Evolutionary conservation across 2,329 filamentous ascomycete species (phyloP), one percentile per base, ranked within the genome.

Genomic region (Talaromyces albobiverticillius): DNA sequence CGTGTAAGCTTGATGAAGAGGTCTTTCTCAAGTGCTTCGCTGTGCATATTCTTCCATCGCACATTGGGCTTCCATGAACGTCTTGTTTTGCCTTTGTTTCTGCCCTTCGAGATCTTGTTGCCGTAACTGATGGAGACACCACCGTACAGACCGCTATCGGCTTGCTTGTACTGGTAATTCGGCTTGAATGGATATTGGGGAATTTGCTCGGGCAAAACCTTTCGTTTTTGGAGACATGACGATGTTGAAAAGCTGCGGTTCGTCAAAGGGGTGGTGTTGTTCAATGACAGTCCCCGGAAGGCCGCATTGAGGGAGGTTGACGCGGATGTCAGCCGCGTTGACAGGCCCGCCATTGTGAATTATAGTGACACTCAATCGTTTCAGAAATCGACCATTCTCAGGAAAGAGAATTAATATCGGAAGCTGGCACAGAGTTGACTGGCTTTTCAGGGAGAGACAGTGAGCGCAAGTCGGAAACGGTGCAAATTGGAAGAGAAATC

Each of bases 11-110:
- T 77, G 51, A 79, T 68, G 49, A 65, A 70, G n/a, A 79, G 62
- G 16, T 71, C 64, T 42, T 72, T 62, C 8, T 65, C 68, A 29
- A 79, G 66, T 1, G 74, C 74, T 16, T 76, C 70, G 47, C 73
- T 76, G 54, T 66, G 70, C 10, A 79, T 57, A 58, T 74, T 76
- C 67, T 77, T 78, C 38, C 72, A 65, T 47, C 74, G 71, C 23
- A 79, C 72, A 58, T 79, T 79, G 46, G 76, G 76, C 59, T 74
- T 76, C 76, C 76, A 79, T 54, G 65, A 65, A 53, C 77, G 74
- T 59, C 75, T 66, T 40, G 76, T 77, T 60, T 77, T 79, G 59
- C 74, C 74, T 62, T 77, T 70, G 60, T 78, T 78, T 46, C 71
- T 66, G 32, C 75, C 75, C 57, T 77, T 67, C 31, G 76, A 78